phyloP scores from a whole-genome alignment of 306 rosid genomes.

The Arachis stenosperma region DNA sequence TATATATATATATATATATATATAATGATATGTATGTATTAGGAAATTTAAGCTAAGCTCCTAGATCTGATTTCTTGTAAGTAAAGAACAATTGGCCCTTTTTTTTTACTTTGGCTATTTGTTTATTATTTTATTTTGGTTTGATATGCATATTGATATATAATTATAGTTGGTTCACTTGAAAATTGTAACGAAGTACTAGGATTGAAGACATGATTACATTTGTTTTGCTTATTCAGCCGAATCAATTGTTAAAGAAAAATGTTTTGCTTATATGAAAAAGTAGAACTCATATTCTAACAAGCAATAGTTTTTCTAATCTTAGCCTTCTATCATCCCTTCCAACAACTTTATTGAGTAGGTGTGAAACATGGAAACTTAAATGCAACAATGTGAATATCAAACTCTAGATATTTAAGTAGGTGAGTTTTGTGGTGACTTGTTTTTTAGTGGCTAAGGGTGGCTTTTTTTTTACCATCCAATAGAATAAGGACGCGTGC shows the following conservation, averaged over 20 bases:
- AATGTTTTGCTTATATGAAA: neutral
- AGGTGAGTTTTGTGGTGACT: too few species aligned
- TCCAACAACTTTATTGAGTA: too few species aligned
- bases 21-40: too few species aligned
- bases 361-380: too few species aligned
- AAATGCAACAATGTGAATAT: too few species aligned
- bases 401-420: too few species aligned
- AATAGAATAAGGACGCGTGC: too few species aligned
- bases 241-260: neutral
- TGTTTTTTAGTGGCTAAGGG: too few species aligned
- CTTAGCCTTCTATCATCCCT: too few species aligned
- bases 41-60: constrained; percentile 12
- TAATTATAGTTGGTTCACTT: neutral
- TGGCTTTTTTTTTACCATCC: too few species aligned
- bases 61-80: constrained; percentile 40
- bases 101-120: neutral
- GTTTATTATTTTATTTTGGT: constrained; percentile 14
- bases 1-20: too few species aligned
- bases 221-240: neutral
- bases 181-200: neutral
- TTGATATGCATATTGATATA: neutral
- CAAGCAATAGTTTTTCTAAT: too few species aligned
- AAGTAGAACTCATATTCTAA: neutral
- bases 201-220: neutral
- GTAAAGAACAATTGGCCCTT: constrained; percentile 22